phyloP scores from a whole-genome alignment of 768 basidiomycete genomes.

The Leccinum subtestaceum region DNA sequence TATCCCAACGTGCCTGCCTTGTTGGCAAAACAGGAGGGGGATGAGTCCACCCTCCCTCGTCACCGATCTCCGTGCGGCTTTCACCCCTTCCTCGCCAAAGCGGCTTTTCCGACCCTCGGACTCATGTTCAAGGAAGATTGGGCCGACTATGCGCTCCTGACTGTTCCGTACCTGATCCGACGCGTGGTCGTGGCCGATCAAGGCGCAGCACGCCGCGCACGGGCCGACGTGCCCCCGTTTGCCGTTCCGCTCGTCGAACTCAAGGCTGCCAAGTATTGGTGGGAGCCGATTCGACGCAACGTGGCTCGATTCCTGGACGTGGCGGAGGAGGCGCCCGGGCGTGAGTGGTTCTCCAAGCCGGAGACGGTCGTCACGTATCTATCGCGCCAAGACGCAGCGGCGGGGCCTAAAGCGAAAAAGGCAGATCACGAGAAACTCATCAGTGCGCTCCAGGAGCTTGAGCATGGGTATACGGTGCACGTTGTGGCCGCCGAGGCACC shows the following conservation, averaged over 20 bases:
- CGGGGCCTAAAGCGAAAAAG: conserved; percentile 48
- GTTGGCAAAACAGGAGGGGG: conserved; percentile 36
- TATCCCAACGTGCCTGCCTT: conserved; percentile 69
- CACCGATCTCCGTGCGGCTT: conserved; percentile 58
- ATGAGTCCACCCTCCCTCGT: conserved; percentile 31
- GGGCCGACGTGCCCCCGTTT: conserved; percentile 23
- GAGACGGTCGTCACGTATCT: conserved; percentile 66
- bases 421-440: conserved; percentile 63
- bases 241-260: conserved; percentile 45
- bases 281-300: conserved; percentile 52
- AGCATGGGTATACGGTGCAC: conserved; percentile 53
- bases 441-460: conserved; percentile 51
- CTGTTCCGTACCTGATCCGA: conserved; percentile 69
- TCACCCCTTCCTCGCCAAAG: conserved; percentile 69
- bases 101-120: conserved; percentile 68
- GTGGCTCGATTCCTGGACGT: conserved; percentile 44
- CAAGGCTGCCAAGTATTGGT: conserved; percentile 58
- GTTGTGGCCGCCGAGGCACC: conserved; percentile 49
- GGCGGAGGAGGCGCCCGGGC: conserved; percentile 19
- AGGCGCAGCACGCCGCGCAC: conserved; percentile 51
- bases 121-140: conserved; percentile 74
- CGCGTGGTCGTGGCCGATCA: conserved; percentile 77
- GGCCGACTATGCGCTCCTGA: conserved; percentile 67
- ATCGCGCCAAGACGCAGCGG: conserved; percentile 52
- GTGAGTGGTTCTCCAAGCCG: conserved; percentile 17